Evolutionary conservation across 1,284 basidiomycete genomes (phyloP).

Genomic region (Irpex sp.): DNA sequence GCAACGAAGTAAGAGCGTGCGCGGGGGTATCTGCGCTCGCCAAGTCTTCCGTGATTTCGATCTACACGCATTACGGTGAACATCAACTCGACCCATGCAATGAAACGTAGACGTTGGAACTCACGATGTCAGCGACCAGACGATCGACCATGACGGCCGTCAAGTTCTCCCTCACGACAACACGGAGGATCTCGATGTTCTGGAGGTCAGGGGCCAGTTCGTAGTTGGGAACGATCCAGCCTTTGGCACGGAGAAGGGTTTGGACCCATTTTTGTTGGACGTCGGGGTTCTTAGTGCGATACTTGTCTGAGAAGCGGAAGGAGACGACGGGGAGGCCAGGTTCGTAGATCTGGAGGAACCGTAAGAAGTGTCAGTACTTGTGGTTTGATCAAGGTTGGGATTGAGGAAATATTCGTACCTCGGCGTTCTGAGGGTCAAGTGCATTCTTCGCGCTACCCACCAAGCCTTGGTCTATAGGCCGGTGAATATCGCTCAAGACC

Average conservation of each 20-base stretch:
- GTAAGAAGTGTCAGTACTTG: neutral
- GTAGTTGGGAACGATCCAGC: constrained; percentile 91
- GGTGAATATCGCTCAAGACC: constrained; percentile 72
- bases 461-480: constrained; percentile 22
- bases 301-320: constrained; percentile 85
- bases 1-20: constrained; percentile 49
- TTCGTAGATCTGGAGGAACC: constrained; percentile 50
- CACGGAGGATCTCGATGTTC: constrained; percentile 77
- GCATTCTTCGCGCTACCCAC: constrained; percentile 33
- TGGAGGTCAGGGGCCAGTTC: constrained; percentile 73
- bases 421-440: constrained; percentile 48
- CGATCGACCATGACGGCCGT: constrained; percentile 63
- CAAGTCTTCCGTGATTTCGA: constrained; percentile 60
- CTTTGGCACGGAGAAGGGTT: constrained; percentile 69
- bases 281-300: constrained; percentile 67
- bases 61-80: constrained; percentile 27
- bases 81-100: neutral
- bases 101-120: constrained; percentile 20
- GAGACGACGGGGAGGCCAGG: constrained; percentile 89
- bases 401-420: constrained; percentile 36
- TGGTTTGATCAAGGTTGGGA: neutral
- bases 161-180: constrained; percentile 80
- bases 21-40: constrained; percentile 38
- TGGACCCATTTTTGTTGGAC: constrained; percentile 91
- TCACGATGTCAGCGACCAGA: constrained; percentile 59